Evolutionary conservation across 1,284 basidiomycete species (phyloP).

Genomic region (Prillingera fragicola): DNA sequence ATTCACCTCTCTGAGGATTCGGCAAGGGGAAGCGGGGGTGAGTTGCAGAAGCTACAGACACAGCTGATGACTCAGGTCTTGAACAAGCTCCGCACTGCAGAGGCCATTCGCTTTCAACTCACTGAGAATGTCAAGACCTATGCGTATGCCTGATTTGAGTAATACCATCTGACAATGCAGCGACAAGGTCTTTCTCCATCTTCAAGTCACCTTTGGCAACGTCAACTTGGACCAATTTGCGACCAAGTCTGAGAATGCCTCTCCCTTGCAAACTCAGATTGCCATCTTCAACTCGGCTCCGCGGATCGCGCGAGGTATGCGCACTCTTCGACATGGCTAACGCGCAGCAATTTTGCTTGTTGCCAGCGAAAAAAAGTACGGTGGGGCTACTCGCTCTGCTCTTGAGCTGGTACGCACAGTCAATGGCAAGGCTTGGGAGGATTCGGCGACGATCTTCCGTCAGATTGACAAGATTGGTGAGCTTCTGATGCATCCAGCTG

Average conservation of each 20-base stretch:
- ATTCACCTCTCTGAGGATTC: conserved; percentile 36
- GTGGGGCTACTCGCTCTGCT: conserved; percentile 23
- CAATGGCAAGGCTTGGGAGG: conserved; percentile 44
- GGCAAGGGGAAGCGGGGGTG: conserved; percentile 38
- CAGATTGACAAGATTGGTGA: conserved; percentile 39
- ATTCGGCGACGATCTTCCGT: conserved; percentile 35
- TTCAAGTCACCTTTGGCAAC: conserved; percentile 40
- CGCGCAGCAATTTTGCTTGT: conserved; percentile 38
- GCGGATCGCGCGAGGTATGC: conserved; percentile 36
- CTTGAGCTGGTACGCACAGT: conserved; percentile 33
- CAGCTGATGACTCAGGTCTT: conserved; percentile 21
- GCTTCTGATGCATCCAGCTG: background rate
- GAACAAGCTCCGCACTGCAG: conserved; percentile 30
- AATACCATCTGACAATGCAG: conserved; percentile 18
- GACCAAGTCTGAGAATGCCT: conserved; percentile 24
- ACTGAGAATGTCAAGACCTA: conserved; percentile 27
- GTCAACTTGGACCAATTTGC: conserved; percentile 28
- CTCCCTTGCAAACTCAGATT: conserved; percentile 25
- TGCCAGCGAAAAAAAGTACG: conserved; percentile 24
- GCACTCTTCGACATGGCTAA: background rate
- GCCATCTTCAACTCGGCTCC: conserved; percentile 34
- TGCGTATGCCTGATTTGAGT: conserved; percentile 18
- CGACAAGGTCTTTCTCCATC: conserved; percentile 45
- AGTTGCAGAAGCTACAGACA: conserved; percentile 1
- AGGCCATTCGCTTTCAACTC: conserved; percentile 30